Evolutionary conservation across 2,329 filamentous ascomycete genomes (phyloP), one percentile per base, ranked within the genome.

Genomic region (Cladophialophora psammophila): DNA sequence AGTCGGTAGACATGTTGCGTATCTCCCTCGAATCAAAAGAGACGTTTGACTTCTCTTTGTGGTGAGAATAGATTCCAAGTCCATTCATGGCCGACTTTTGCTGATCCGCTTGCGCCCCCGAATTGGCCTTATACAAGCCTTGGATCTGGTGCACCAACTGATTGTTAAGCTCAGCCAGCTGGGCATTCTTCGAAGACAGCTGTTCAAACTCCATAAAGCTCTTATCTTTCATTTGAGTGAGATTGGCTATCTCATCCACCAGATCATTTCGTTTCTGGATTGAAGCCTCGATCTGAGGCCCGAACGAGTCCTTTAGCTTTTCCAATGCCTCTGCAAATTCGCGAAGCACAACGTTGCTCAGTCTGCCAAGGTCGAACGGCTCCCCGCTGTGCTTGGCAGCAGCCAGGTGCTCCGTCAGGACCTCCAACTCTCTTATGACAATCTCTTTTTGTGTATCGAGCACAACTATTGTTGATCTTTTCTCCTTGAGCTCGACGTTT

Each of bases 171-270:
- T 97, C 93, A 34, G 92, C 91, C 67, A 99, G 85, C 80, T 98
- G 94, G 0, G 92, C 91, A 77, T 99, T 99, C 84, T 97, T 97
- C 65, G 90, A 91, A 10, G 93, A 96, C 53, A 99, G 83, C 75
- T 96, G 93, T 81, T 98, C 95, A 75, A 97, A 98, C 76, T 99
- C 95, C 75, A 96, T 88, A 74, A 97, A 90, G 13, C 93, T 94
- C 76, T 95, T 93, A 78, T 98, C 94, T 74, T 96, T 93, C 82
- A 95, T 91, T 60, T 91, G 90, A 45, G 91, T 88, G 31, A 96
- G 87, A 73, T 90, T 90, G 66, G 90, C 89, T 76, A 94, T 93
- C 78, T 98, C 94, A 64, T 97, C 93, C 0, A 93, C 82, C 12
- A 97, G 80, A 71, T 92, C 88, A 74, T 95, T 93, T 67, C 93